phyloP scores from a whole-genome alignment of 768 basidiomycete species.

The Daedaleopsis sinensis region DNA sequence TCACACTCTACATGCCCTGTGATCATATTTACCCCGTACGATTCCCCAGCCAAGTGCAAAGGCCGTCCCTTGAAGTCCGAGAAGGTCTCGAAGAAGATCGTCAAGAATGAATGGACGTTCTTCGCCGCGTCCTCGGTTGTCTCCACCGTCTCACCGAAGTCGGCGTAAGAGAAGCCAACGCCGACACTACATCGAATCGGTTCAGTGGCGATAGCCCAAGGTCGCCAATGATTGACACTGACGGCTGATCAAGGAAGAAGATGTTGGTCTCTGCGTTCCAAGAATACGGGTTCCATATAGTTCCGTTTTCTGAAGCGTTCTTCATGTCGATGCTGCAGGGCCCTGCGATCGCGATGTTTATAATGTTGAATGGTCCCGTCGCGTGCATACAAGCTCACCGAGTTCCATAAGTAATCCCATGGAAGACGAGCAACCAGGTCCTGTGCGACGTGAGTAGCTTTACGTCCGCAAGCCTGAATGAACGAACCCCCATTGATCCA shows the following conservation, averaged over 20 bases:
- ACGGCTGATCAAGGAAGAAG: slow-evolving; percentile 72
- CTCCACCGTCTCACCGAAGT: slow-evolving; percentile 66
- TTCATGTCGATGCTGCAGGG: slow-evolving; percentile 63
- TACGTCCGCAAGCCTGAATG: background rate
- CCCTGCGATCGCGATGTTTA: slow-evolving; percentile 45
- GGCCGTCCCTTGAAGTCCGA: slow-evolving; percentile 66
- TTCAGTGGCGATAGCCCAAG: background rate
- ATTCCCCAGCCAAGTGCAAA: slow-evolving; percentile 75
- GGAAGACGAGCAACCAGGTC: slow-evolving; percentile 59
- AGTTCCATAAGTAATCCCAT: slow-evolving; percentile 64
- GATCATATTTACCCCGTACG: slow-evolving; percentile 59
- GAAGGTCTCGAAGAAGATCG: slow-evolving; percentile 83
- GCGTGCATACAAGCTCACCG: slow-evolving; percentile 31
- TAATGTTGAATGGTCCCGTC: background rate
- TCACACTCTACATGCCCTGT: too few relatives aligned
- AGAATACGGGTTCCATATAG: slow-evolving; percentile 62
- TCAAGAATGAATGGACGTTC: slow-evolving; percentile 74
- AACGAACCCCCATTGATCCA: slow-evolving; percentile 65
- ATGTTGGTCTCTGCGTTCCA: slow-evolving; percentile 72
- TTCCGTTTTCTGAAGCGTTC: slow-evolving; percentile 57
- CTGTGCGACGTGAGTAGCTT: slow-evolving; percentile 32
- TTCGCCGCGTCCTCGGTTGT: slow-evolving; percentile 83
- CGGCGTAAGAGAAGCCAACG: slow-evolving; percentile 74
- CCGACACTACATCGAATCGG: slow-evolving; percentile 48
- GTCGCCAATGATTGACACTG: background rate